Conservation (phyloP, 768 basidiomycete species). For the Cystobasidium tubakii region DNA sequence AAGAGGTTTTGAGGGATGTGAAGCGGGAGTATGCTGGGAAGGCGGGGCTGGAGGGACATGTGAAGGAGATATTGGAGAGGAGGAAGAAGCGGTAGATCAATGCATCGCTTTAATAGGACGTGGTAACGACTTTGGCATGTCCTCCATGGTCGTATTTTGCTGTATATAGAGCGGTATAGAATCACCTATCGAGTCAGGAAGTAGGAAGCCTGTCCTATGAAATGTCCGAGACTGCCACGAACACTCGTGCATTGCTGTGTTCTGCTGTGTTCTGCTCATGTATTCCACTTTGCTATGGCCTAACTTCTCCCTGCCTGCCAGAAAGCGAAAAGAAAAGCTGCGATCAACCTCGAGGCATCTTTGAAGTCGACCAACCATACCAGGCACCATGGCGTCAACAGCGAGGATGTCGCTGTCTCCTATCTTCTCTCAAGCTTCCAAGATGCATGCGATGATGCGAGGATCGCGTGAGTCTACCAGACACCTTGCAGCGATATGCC, state of each 20-base stretch:
- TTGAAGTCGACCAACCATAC: not conserved
- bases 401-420: not conserved
- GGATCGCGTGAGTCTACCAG: not conserved
- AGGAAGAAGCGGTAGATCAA: conserved; percentile 54
- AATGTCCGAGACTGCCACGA: no score
- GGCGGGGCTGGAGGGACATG: conserved; percentile 66
- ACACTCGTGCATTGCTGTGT: no score
- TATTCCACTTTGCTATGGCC: no score
- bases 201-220: no score
- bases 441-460: not conserved
- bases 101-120: not conserved
- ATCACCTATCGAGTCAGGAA: no score
- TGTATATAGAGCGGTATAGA: no score
- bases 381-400: not conserved
- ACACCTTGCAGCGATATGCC: no score
- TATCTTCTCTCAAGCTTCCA: not conserved
- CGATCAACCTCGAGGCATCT: not conserved
- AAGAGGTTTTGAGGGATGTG: conserved; percentile 62
- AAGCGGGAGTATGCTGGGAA: conserved; percentile 55
- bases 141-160: no score
- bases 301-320: no score
- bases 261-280: no score
- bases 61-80: conserved; percentile 68
- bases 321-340: not conserved
- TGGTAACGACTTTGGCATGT: no score